Evolutionary conservation across 2,329 filamentous ascomycete genomes (phyloP).

Genomic region (Aspergillus nomiae): DNA sequence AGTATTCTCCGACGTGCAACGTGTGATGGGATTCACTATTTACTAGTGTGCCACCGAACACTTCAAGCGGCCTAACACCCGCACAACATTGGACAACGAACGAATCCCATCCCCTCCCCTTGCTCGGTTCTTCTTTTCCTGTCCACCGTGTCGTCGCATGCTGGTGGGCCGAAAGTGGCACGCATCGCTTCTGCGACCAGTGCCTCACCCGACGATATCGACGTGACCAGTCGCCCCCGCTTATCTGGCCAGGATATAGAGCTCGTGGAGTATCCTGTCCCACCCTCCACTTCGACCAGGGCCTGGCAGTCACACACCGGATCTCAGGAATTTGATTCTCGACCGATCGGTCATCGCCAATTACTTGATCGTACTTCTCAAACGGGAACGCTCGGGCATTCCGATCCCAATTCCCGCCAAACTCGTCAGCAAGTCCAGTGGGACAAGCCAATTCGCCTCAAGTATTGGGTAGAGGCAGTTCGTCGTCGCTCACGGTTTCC

Average conservation of each 20-base stretch:
- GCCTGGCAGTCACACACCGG: constrained; percentile 8
- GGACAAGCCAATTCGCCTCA: constrained; percentile 23
- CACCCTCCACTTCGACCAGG: constrained; percentile 10
- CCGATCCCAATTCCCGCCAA: background rate
- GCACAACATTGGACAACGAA: background rate
- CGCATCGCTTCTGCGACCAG: constrained; percentile 29
- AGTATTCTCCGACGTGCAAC: constrained; percentile 1
- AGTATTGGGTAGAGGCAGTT: constrained; percentile 39
- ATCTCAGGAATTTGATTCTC: background rate
- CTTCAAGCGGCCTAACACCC: background rate
- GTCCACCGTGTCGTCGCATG: constrained; percentile 31
- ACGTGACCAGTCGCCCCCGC: constrained; percentile 20
- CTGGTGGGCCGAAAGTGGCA: constrained; percentile 25
- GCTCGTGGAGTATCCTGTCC: constrained; percentile 30
- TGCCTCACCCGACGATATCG: constrained; percentile 20
- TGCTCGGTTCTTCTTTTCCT: constrained; percentile 5
- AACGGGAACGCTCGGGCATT: background rate
- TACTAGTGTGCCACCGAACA: constrained; percentile 4
- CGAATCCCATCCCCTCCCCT: constrained; percentile 2
- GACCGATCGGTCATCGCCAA: constrained; percentile 5
- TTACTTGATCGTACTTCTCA: background rate
- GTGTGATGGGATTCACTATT: background rate
- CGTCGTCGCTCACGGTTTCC: constrained; percentile 23
- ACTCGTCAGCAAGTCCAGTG: constrained; percentile 3
- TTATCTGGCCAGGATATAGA: constrained; percentile 33